These are phyloP conservation scores for Tripterygium wilfordii DNA, from an alignment of 177 flowering plant genomes.

Conservation along the genomic window DNA sequence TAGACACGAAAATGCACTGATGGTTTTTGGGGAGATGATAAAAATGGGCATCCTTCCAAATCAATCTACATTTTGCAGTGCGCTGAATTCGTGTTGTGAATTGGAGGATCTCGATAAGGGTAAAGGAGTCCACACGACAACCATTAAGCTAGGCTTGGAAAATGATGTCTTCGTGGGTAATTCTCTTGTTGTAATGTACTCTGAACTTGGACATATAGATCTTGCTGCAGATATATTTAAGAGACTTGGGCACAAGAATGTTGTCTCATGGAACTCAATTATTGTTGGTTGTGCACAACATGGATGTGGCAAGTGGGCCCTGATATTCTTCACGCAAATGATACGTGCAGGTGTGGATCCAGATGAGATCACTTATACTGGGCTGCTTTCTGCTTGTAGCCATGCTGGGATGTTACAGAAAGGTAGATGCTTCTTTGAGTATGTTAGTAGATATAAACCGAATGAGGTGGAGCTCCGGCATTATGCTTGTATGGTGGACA, in stretches of 20 bases:
- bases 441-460: conserved; percentile 17
- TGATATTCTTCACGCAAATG: conserved; percentile 51
- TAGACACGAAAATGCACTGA: conserved; percentile 48
- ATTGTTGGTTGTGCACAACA: conserved; percentile 72
- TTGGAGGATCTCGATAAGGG: conserved; percentile 59
- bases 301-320: conserved; percentile 46
- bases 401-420: conserved; percentile 59
- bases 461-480: conserved; percentile 49
- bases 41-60: conserved; percentile 49
- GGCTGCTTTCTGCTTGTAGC: conserved; percentile 72
- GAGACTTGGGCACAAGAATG: conserved; percentile 34
- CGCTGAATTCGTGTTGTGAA: conserved; percentile 57
- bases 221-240: conserved; percentile 38
- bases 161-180: conserved; percentile 64
- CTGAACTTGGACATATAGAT: conserved; percentile 44
- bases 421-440: conserved; percentile 42
- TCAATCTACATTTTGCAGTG: conserved; percentile 69
- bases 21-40: conserved; percentile 49
- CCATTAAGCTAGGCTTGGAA: conserved; percentile 49
- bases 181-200: conserved; percentile 63
- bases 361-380: conserved; percentile 73
- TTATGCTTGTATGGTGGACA: conserved; percentile 70
- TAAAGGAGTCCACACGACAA: conserved; percentile 38
- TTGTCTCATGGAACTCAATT: conserved; percentile 70
- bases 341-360: conserved; percentile 34